Percentiles rank a stretch among this genome's conserved stretches.
phyloP scores from a whole-genome alignment of 169 alveolate genomes.

The Cryptosporidium viatorum region DNA sequence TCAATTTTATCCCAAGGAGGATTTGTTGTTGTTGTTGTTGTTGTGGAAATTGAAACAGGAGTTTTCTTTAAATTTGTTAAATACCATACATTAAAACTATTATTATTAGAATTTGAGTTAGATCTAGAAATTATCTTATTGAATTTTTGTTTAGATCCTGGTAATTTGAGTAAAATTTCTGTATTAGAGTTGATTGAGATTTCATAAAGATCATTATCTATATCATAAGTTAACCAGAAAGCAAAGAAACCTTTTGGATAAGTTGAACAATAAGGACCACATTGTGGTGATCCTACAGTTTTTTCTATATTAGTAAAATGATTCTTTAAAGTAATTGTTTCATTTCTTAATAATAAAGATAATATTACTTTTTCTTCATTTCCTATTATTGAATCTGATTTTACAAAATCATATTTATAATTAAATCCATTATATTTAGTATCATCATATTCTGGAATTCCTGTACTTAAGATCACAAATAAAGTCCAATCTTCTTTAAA shows the following conservation, averaged over 20 bases:
- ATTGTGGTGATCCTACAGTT: conserved; percentile 36
- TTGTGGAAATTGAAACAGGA: neutral
- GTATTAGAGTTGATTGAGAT: conserved; percentile 32
- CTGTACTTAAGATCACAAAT: conserved; percentile 43
- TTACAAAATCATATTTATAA: conserved; percentile 21
- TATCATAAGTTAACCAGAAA: conserved; percentile 34
- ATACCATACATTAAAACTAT: conserved; percentile 12
- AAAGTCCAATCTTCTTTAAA: conserved; percentile 42
- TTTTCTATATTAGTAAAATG: neutral
- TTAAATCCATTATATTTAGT: neutral
- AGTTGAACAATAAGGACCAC: conserved; percentile 69
- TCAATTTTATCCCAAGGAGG: conserved; percentile 38
- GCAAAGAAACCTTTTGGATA: conserved; percentile 62
- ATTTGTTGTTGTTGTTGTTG: conserved; percentile 37
- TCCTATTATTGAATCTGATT: neutral
- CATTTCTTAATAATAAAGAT: neutral
- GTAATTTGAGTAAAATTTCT: conserved; percentile 17
- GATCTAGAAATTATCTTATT: neutral
- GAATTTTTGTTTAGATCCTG: conserved; percentile 36
- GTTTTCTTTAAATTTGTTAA: conserved; percentile 12
- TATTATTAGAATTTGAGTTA: neutral
- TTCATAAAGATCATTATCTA: neutral
- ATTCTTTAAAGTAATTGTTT: conserved; percentile 32
- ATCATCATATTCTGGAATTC: conserved; percentile 23
- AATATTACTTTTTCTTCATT: conserved; percentile 9